Percentiles rank a stretch among this genome's conserved stretches.
These are phyloP conservation scores for Basidioascus undulatus DNA, from an alignment of 768 basidiomycete genomes.

Conservation along the genomic window DNA sequence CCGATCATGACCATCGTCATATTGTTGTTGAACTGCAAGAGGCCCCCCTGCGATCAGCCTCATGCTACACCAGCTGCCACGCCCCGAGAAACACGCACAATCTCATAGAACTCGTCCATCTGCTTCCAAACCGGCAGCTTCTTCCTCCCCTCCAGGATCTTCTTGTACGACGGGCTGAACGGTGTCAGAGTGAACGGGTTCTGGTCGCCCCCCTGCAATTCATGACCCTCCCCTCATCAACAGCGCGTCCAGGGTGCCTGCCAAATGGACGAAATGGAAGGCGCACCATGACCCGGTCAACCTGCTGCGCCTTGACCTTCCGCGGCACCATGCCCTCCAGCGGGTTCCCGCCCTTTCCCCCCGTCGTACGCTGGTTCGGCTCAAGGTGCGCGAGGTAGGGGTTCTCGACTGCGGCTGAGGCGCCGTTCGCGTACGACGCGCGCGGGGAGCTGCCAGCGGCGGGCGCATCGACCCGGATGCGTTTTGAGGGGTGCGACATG, in stretches of 20 bases:
- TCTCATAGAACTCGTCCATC: conserved; percentile 71
- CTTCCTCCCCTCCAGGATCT: conserved; percentile 61
- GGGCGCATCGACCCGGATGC: no score
- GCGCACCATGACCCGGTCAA: conserved; percentile 41
- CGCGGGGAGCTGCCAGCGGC: no score
- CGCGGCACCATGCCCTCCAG: conserved; percentile 51
- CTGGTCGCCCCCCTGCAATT: conserved; percentile 38
- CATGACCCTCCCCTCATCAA: neutral
- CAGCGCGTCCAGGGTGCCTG: neutral
- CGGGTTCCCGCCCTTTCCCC: conserved; percentile 21
- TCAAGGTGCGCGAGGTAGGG: conserved; percentile 30
- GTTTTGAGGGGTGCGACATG: no score
- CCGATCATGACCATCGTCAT: conserved; percentile 76
- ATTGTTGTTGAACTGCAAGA: conserved; percentile 37
- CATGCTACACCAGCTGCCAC: neutral
- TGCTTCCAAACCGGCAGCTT: conserved; percentile 75
- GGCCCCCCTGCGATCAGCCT: conserved; percentile 15
- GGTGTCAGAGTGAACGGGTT: conserved; percentile 77
- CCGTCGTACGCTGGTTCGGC: conserved; percentile 17
- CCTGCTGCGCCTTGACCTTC: conserved; percentile 39
- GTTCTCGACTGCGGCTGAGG: conserved; percentile 25
- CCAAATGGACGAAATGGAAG: neutral
- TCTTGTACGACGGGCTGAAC: conserved; percentile 53
- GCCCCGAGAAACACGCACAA: conserved; percentile 17
- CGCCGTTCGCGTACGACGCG: neutral